Percentiles rank a stretch among this genome's conserved stretches.
phyloP scores from a whole-genome alignment of 768 basidiomycete genomes.

The Leucosporidium yakuticum region DNA sequence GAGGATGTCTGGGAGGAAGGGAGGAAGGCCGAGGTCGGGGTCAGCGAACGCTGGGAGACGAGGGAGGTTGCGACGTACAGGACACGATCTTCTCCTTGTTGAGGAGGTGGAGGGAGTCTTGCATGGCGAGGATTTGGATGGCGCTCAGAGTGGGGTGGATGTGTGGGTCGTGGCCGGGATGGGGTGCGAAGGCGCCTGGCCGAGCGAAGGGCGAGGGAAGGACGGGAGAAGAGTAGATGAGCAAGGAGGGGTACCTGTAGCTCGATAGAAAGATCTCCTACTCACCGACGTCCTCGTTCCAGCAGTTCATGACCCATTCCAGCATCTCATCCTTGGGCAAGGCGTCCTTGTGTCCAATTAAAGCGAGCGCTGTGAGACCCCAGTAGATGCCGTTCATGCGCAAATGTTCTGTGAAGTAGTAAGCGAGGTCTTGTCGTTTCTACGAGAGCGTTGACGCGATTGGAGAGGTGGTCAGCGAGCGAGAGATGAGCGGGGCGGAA shows the following conservation, averaged over 20 bases:
- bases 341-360: slow-evolving; percentile 72
- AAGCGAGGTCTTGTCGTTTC: slow-evolving; percentile 26
- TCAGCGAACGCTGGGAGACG: background rate
- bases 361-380: slow-evolving; percentile 79
- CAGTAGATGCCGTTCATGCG: slow-evolving; percentile 95
- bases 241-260: background rate
- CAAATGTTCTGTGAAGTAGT: slow-evolving; percentile 85
- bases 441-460: background rate
- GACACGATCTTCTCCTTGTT: slow-evolving; percentile 64
- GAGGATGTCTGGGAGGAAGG: slow-evolving; percentile 75
- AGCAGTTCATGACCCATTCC: slow-evolving; percentile 85
- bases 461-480: background rate
- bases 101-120: slow-evolving; percentile 68
- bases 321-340: slow-evolving; percentile 78
- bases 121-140: slow-evolving; percentile 82
- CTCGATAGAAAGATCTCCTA: background rate
- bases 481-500: slow-evolving; percentile 1
- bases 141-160: slow-evolving; percentile 79
- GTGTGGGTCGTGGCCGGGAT: slow-evolving; percentile 89
- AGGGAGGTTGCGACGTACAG: slow-evolving; percentile 52
- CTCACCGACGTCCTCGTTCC: slow-evolving; percentile 81
- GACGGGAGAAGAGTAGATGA: no score
- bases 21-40: background rate
- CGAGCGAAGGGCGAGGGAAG: background rate
- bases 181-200: slow-evolving; percentile 76